Percentiles rank a stretch among this genome's conserved stretches.
Conservation (phyloP, 768 basidiomycete genomes). For the Paxillus ammoniavirescens region DNA sequence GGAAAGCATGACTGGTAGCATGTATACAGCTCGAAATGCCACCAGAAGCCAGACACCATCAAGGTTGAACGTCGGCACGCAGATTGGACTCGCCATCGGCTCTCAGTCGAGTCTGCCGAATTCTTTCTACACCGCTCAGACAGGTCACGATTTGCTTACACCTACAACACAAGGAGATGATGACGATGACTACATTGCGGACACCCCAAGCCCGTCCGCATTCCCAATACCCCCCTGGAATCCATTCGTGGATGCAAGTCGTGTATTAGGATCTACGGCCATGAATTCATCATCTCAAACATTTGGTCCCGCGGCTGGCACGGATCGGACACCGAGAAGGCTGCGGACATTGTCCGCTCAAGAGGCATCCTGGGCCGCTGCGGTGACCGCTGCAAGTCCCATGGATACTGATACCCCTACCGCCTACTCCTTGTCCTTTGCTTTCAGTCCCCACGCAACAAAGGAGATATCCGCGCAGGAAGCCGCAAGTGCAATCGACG, state of each 20-base stretch:
- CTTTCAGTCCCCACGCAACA: neutral
- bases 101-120: constrained; percentile 4
- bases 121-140: neutral
- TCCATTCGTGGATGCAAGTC: neutral
- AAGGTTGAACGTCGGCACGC: neutral
- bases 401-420: neutral
- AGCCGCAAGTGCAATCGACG: neutral
- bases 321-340: neutral
- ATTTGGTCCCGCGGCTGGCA: neutral
- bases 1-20: neutral
- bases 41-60: neutral
- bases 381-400: constrained; percentile 5
- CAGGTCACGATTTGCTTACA: neutral
- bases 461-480: neutral
- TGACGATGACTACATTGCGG: neutral
- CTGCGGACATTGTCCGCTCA: neutral
- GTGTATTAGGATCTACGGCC: neutral
- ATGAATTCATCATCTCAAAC: neutral
- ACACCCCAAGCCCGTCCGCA: constrained; percentile 1
- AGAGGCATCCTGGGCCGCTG: constrained; percentile 3
- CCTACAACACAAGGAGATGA: neutral
- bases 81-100: constrained; percentile 6
- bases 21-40: neutral
- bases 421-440: neutral
- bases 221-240: constrained; percentile 1